A percentile compares a stretch with the other conserved stretches of the same genome.
Evolutionary conservation across 148 eudicot species (phyloP).

Genomic region (Camellia sinensis): DNA sequence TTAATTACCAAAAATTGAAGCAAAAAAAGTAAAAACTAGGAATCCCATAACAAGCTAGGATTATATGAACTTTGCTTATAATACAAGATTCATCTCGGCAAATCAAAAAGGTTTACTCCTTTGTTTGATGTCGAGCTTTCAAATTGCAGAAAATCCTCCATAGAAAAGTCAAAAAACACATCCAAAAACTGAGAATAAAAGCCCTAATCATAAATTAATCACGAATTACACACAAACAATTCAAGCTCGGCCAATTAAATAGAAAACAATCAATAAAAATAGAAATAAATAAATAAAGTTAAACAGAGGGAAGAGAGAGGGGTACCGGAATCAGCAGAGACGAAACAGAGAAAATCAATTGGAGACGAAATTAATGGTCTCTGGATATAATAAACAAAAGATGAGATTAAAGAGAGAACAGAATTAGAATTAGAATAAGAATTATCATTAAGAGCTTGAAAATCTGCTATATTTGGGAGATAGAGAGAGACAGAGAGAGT

Average conservation of each 20-base stretch:
- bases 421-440: not conserved
- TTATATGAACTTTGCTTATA: not conserved
- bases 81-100: too few species aligned
- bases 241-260: not conserved
- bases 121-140: not conserved
- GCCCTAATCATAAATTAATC: not conserved
- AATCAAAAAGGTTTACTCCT: too few species aligned
- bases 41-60: not conserved
- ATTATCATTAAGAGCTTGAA: not conserved
- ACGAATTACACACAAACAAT: not conserved
- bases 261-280: not conserved
- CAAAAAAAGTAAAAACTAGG: not conserved
- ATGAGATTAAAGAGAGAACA: not conserved
- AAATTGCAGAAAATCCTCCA: not conserved
- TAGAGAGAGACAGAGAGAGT: not conserved
- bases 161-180: not conserved
- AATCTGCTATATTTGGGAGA: conserved; percentile 8
- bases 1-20: not conserved
- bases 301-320: not conserved
- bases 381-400: not conserved
- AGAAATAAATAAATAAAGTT: not conserved
- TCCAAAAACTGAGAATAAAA: not conserved
- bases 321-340: conserved; percentile 7
- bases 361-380: conserved; percentile 1
- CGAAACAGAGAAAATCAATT: conserved; percentile 5